phyloP scores from a whole-genome alignment of 345 rosid species.

The Eucalyptus dawsonii region DNA sequence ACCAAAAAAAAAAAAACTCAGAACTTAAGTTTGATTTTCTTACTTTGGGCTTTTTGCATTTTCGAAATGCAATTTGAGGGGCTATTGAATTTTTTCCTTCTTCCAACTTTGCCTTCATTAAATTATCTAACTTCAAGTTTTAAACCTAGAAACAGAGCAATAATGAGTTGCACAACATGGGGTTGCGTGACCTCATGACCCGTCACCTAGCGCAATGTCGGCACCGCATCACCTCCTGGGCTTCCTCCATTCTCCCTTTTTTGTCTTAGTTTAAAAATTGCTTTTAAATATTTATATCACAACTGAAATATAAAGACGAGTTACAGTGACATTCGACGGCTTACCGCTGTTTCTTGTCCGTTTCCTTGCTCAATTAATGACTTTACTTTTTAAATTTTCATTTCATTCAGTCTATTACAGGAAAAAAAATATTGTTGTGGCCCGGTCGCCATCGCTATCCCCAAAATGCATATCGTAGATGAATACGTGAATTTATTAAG shows the following conservation, averaged over 20 bases:
- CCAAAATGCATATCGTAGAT: no score
- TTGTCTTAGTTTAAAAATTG: background rate
- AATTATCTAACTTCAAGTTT: no score
- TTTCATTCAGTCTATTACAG: no score
- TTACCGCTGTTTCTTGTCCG: no score
- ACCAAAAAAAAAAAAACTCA: fast-evolving
- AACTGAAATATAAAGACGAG: background rate
- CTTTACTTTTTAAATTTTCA: no score
- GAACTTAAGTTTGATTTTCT: fast-evolving
- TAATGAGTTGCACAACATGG: background rate
- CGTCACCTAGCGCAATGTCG: background rate
- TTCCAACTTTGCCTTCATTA: background rate
- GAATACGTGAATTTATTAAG: no score
- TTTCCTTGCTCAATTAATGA: no score
- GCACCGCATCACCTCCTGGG: background rate
- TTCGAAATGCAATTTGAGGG: background rate
- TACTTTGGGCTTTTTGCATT: background rate
- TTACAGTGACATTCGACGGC: background rate
- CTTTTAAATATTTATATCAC: background rate
- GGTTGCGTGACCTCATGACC: background rate
- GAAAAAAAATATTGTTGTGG: no score
- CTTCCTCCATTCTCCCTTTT: background rate
- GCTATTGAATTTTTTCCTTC: background rate
- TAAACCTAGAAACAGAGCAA: background rate
- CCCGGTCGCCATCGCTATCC: no score